These are phyloP conservation scores for Tylopilus vinaceipallidus DNA, from an alignment of 768 basidiomycete species.

Conservation along the genomic window DNA sequence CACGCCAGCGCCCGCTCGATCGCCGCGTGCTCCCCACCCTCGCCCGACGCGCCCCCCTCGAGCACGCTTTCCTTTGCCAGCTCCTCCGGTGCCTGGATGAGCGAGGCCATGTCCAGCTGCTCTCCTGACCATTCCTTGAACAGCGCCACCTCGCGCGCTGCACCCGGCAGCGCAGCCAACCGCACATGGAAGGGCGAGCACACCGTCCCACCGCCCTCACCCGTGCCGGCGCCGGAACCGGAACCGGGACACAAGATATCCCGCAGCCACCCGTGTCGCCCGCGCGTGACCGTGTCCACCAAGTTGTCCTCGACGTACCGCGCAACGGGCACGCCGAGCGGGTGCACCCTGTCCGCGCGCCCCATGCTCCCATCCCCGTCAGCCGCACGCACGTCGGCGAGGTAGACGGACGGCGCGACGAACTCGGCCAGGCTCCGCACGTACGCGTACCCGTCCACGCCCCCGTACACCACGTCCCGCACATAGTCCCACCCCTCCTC, in stretches of 20 bases:
- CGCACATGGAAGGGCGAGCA: conserved; percentile 12
- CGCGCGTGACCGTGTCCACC: conserved; percentile 40
- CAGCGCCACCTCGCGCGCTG: conserved; percentile 1
- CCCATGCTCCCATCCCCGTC: no score
- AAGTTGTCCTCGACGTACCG: conserved; percentile 41
- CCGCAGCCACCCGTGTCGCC: conserved; percentile 38
- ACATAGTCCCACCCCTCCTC: conserved; percentile 64
- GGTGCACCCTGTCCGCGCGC: background rate
- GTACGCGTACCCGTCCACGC: conserved; percentile 74
- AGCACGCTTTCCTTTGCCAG: conserved; percentile 31
- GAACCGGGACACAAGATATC: conserved; percentile 22
- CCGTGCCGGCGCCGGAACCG: no score
- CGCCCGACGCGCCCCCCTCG: conserved; percentile 16
- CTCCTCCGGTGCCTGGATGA: conserved; percentile 42
- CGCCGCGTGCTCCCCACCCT: conserved; percentile 29
- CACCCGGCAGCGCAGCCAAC: conserved; percentile 11
- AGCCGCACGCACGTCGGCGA: background rate
- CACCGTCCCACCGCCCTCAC: no score
- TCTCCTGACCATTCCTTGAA: conserved; percentile 14
- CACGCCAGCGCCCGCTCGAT: conserved; percentile 48
- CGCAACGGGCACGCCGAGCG: conserved; percentile 36
- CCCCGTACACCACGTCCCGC: conserved; percentile 75
- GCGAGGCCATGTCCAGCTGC: conserved; percentile 41
- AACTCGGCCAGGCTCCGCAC: conserved; percentile 77
- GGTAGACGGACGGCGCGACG: conserved; percentile 34